These are phyloP conservation scores for Raphanus raphanistrum DNA, from an alignment of 345 rosid species.

Conservation along the genomic window DNA sequence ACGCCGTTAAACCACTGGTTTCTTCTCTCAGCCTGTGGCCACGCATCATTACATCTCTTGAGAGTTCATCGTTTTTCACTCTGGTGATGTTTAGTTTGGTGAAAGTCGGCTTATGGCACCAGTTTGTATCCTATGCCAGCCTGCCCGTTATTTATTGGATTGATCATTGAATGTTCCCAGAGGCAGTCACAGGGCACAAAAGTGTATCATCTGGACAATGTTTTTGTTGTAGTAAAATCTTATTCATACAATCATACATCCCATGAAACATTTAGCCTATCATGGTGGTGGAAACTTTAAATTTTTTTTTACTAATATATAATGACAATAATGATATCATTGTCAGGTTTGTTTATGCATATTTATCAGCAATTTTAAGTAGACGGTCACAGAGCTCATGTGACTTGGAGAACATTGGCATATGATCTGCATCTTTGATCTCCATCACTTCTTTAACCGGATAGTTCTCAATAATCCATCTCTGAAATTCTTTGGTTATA, in stretches of 20 bases:
- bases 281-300: neutral
- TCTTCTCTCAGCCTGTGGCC: constrained; percentile 2
- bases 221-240: constrained; percentile 21
- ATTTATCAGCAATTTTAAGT: constrained; percentile 25
- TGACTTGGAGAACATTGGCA: constrained; percentile 54
- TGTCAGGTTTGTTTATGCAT: neutral
- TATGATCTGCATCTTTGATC: constrained; percentile 47
- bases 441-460: constrained; percentile 44
- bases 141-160: neutral
- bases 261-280: neutral
- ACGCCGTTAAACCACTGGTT: constrained; percentile 54
- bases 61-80: constrained; percentile 2
- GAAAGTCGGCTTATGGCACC: constrained; percentile 9
- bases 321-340: neutral
- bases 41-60: neutral
- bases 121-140: neutral
- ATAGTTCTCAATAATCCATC: constrained; percentile 41
- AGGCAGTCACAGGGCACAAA: neutral
- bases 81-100: constrained; percentile 17
- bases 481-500: constrained; percentile 27
- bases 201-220: constrained; percentile 17
- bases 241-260: constrained; percentile 15
- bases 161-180: constrained; percentile 12
- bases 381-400: constrained; percentile 36
- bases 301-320: neutral